Base-by-base conservation (phyloP, 163 green algal genomes). In the Scenedesmus sp. region DNA sequence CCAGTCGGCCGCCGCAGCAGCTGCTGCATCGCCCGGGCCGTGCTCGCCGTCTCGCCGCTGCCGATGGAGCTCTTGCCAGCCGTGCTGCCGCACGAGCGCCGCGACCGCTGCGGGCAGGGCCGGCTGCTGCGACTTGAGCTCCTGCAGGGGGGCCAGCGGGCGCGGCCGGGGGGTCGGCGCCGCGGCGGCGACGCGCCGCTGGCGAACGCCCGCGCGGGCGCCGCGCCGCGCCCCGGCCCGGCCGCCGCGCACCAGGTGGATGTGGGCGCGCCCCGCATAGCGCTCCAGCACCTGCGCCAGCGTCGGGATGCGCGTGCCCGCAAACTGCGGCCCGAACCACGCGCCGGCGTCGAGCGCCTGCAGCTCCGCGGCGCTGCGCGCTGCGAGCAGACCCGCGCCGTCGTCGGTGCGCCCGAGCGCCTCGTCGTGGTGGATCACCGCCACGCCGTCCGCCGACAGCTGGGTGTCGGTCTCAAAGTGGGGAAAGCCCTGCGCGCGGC, bases 91-190 rank as follows among this genome's bases (percentile, higher is more conserved):
- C 7, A 90, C 33, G 14, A 70, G 31, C 20, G 34, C 28, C 5
- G 76, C 76, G 13, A 87, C 82, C 1, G 31, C 50, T 6, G 11
- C 44, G 0, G 83, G 77, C 48, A 90, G 77, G 18, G 54, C 57
- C 6, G 29, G 48, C 67, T 90, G 86, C 17, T 47, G 26, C 15
- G 78, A 84, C 50, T 90, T 90, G 20, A 90, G 83, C 64, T 90
- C 86, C 85, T 89, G 78, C 50, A 67, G 31, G 31, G 13, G 22
- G 36, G 22, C 15, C 42, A 44, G 15, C 4, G 26, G 51, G 15
- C 24, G 44, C 20, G 47, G 33, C 18, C 11, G 47, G 22, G 28
- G 20, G 53, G 28, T 1, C 2, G 36, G 28, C 42, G 3, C n/a
- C n/a, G n/a, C n/a, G n/a, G n/a, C n/a, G n/a, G n/a, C n/a, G n/a